Percentiles rank a stretch among this genome's conserved stretches.
These are phyloP conservation scores for Solanum phureja DNA, from an alignment of 257 asterid species.

Conservation along the genomic window DNA sequence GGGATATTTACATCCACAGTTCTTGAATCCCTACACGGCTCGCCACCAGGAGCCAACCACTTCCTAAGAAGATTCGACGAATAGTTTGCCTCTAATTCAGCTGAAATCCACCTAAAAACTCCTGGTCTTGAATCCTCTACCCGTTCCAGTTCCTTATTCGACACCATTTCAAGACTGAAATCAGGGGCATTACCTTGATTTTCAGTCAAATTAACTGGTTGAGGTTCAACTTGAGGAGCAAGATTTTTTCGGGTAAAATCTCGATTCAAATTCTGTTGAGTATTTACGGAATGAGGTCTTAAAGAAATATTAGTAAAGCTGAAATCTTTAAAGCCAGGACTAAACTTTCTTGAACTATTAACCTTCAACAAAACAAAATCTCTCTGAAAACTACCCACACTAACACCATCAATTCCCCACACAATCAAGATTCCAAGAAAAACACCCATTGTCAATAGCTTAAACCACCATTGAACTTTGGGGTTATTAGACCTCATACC, in stretches of 20 bases:
- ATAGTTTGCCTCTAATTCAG: conserved; percentile 52
- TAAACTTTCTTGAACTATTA: conserved; percentile 8
- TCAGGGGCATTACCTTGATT: background rate
- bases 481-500: conserved; percentile 33
- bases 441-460: conserved; percentile 36
- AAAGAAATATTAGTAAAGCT: conserved; percentile 17
- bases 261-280: conserved; percentile 17
- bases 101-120: conserved; percentile 41
- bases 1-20: conserved; percentile 46
- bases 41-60: conserved; percentile 76
- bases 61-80: conserved; percentile 39
- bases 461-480: conserved; percentile 54
- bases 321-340: conserved; percentile 19
- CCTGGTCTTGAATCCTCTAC: background rate
- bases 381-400: conserved; percentile 16
- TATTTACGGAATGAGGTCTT: conserved; percentile 1
- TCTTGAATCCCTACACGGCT: conserved; percentile 55
- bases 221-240: conserved; percentile 7
- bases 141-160: background rate
- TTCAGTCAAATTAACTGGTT: background rate
- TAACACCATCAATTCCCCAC: conserved; percentile 45
- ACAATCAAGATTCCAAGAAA: conserved; percentile 48
- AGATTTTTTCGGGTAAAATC: conserved; percentile 12
- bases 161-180: conserved; percentile 12
- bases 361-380: conserved; percentile 27